phyloP scores from a whole-genome alignment of 805 yeast species.

The Myxozyma geophila region DNA sequence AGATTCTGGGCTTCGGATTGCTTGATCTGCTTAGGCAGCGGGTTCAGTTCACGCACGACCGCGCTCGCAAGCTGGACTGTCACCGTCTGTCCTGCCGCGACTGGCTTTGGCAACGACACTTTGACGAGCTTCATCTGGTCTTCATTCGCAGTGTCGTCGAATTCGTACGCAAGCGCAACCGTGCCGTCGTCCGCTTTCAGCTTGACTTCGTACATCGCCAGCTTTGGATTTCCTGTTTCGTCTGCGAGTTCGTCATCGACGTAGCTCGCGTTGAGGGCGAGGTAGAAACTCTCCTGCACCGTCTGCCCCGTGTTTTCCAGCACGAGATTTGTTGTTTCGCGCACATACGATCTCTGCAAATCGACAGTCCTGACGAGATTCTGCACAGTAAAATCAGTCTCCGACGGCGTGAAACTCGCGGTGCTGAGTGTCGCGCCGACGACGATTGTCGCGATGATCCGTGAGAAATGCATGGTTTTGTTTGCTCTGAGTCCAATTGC shows the following conservation, averaged over 20 bases:
- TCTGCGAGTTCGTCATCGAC: slow-evolving; percentile 19
- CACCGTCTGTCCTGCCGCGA: slow-evolving; percentile 63
- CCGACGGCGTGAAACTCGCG: neutral
- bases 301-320: slow-evolving; percentile 61
- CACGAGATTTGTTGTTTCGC: slow-evolving; percentile 61
- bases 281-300: slow-evolving; percentile 61
- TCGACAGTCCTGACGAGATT: slow-evolving; percentile 64
- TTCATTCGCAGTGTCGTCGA: neutral
- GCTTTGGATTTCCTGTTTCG: neutral
- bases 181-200: slow-evolving; percentile 16
- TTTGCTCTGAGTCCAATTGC: too few relatives aligned
- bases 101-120: slow-evolving; percentile 55
- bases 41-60: slow-evolving; percentile 54
- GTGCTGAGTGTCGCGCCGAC: neutral
- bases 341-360: slow-evolving; percentile 65
- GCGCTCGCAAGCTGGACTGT: slow-evolving; percentile 57
- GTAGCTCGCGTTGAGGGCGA: slow-evolving; percentile 59
- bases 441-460: neutral
- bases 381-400: slow-evolving; percentile 15
- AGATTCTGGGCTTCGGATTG: slow-evolving; percentile 67
- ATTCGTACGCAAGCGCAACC: neutral
- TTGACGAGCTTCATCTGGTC: slow-evolving; percentile 12
- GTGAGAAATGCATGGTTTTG: neutral
- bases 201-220: slow-evolving; percentile 25
- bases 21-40: slow-evolving; percentile 67